These are phyloP conservation scores for Pascua sp. DNA, from an alignment of 1,284 basidiomycete genomes.

Conservation along the genomic window DNA sequence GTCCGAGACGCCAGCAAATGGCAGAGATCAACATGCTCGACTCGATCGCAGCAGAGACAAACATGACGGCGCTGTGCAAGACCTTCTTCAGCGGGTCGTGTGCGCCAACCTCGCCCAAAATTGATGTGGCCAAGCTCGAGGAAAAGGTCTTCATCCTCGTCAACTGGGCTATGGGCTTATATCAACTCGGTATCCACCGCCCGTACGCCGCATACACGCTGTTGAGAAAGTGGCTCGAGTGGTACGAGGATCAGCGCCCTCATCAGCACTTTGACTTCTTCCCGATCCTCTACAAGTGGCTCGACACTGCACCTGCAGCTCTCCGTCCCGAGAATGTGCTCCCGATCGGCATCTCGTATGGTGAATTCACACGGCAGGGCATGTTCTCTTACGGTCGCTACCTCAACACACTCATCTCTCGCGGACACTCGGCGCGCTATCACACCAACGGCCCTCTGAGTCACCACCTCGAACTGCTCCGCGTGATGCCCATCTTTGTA, in stretches of 20 bases:
- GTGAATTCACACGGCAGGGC: slow-evolving; percentile 69
- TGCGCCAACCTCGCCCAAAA: slow-evolving; percentile 45
- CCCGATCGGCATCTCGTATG: slow-evolving; percentile 68
- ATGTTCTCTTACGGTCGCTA: slow-evolving; percentile 82
- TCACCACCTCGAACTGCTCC: slow-evolving; percentile 40
- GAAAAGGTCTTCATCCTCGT: slow-evolving; percentile 73
- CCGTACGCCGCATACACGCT: slow-evolving; percentile 75
- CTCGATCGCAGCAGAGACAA: slow-evolving; percentile 67
- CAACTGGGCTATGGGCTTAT: slow-evolving; percentile 78
- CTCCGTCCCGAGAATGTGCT: slow-evolving; percentile 59
- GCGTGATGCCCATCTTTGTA: slow-evolving; percentile 45
- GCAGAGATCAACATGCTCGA: slow-evolving; percentile 79
- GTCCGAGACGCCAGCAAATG: slow-evolving; percentile 55
- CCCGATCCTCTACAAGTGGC: slow-evolving; percentile 69
- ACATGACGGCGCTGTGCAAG: slow-evolving; percentile 57
- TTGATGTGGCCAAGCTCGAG: slow-evolving; percentile 48
- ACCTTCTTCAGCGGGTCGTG: slow-evolving; percentile 58
- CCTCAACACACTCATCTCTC: slow-evolving; percentile 76
- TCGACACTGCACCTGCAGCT: slow-evolving; percentile 66
- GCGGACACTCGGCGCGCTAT: slow-evolving; percentile 54
- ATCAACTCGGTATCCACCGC: slow-evolving; percentile 80
- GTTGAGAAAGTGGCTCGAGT: slow-evolving; percentile 65
- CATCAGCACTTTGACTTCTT: slow-evolving; percentile 39
- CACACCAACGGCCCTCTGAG: slow-evolving; percentile 10
- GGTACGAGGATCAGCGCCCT: slow-evolving; percentile 26